These are phyloP conservation scores for Hebeloma cylindrosporum DNA, from an alignment of 768 basidiomycete genomes.

Conservation along the genomic window DNA sequence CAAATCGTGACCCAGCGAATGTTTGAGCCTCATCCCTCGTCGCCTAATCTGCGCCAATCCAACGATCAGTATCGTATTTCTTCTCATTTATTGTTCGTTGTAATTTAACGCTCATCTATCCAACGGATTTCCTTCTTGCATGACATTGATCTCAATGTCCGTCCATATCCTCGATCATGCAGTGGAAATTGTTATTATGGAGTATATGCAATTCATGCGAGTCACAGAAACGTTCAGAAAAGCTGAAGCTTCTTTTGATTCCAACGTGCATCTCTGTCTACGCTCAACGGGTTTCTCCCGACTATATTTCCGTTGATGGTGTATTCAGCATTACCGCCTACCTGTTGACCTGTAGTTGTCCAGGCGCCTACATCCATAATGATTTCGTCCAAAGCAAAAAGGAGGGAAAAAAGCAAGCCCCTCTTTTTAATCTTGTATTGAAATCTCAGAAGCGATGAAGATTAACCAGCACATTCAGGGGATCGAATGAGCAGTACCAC, in stretches of 20 bases:
- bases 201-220: too few relatives aligned
- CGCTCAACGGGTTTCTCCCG: constrained; percentile 20
- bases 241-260: background rate
- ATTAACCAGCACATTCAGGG: too few relatives aligned
- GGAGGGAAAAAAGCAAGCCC: too few relatives aligned
- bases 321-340: constrained; percentile 22
- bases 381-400: too few relatives aligned
- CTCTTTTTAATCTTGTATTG: too few relatives aligned
- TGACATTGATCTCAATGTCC: too few relatives aligned
- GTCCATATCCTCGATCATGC: too few relatives aligned
- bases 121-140: background rate
- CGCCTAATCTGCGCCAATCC: background rate
- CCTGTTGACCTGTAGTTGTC: constrained; percentile 26
- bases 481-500: constrained; percentile 19
- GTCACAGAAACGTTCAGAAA: too few relatives aligned
- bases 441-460: too few relatives aligned
- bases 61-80: background rate
- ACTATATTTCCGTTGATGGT: constrained; percentile 23
- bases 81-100: background rate
- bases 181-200: too few relatives aligned
- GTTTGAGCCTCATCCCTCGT: constrained; percentile 12
- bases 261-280: background rate
- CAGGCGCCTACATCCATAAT: constrained; percentile 13
- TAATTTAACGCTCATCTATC: background rate
- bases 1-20: constrained; percentile 5